Base-by-base conservation (phyloP, 306 rosid genomes). In the Amphicarpaea edgeworthii region DNA sequence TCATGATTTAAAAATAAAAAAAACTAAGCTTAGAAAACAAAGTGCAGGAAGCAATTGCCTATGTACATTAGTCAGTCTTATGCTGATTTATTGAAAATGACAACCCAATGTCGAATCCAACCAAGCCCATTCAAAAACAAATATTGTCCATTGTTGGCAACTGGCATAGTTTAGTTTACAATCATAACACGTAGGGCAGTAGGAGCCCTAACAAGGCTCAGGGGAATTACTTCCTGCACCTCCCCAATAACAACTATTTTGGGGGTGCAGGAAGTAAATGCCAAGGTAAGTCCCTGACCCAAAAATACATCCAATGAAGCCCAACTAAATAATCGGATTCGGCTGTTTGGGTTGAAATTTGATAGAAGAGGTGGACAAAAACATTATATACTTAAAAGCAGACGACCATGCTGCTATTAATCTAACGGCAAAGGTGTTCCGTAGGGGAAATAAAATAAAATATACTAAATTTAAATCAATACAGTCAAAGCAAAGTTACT, bases 391-490 rank as follows among this genome's bases (percentile, higher is more conserved):
- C 30, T 10, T 64, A 20, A 40, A 64, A 64, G 51, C 34, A 70
- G 47, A 60, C 15, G 11, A 24, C 43, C 71, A 46, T 46, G 32
- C 64, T 21, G 21, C 79, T 28, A 28, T 28, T 28, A 41, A 40
- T 75, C 21, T 58, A 42, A 68, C 20, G 10, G 62, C 3, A 72
- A 63, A 19, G 5, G n/a, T 11, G 47, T 62, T 8, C 17, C 41
- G 14, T 7, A 17, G 47, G 74, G 62, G 16, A 21, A 63, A 63
- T 23, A 30, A 21, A 63, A 63, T 23, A 30, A 2, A 41, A 68
- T 21, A 42, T 43, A 68, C 42, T 68, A 50, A 58, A 38, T 67
- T 80, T 12, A 26, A 49, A 50, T 23, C 50, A 69, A 61, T 14
- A 10, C 12, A 2, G 65, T 67, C 53, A 38, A 19, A 23, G 1